Evolutionary conservation across 116 monocot genomes (phyloP), one percentile per base, ranked within the genome.

Genomic region (Papilionanthe hybrid): DNA sequence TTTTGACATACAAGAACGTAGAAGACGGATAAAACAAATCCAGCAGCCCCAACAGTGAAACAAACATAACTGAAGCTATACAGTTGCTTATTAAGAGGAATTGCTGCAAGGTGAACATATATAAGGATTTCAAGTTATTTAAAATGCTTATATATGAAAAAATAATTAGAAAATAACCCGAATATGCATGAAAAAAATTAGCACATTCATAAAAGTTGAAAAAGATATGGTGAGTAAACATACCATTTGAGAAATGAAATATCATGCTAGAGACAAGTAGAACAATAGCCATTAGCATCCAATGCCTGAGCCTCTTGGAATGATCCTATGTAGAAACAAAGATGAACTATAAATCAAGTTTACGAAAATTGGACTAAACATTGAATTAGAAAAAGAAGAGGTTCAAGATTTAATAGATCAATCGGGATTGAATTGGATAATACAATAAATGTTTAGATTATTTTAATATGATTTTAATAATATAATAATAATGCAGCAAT

Each of bases 1-100:
- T 58, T 76, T 17, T 23, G 13, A 58, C 56, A 28, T 75, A 85
- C 88, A 84, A 89, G 12, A 20, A 84, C 30, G 18, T 82, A 89
- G 44, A 89, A 86, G 48, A 57, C 84, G n/a, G 89, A 89, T 45
- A 89, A 79, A 55, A 89, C 82, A 12, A 89, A 77, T 68, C 86
- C 86, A 32, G 86, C 89, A 30, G 84, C 77, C 5, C 86, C 89
- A 28, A 82, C 89, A 2, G 89, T 89, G 50, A 89, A 84, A 72
- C 86, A 89, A 78, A 89, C 82, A 74, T 89, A 89, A 15, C 86
- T 89, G 77, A 86, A 74, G 84, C 89, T 86, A 12, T 86, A 89
- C 45, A 89, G 86, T 57, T 89, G 89, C 79, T 89, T 89, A 79
- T 89, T 89, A 75, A 89, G 50, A 42, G 89, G 89, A 84, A 89